A percentile compares a stretch with the other conserved stretches of the same genome.
Conservation (phyloP, 1,139 yeast species). For the Pichia norvegensis region DNA sequence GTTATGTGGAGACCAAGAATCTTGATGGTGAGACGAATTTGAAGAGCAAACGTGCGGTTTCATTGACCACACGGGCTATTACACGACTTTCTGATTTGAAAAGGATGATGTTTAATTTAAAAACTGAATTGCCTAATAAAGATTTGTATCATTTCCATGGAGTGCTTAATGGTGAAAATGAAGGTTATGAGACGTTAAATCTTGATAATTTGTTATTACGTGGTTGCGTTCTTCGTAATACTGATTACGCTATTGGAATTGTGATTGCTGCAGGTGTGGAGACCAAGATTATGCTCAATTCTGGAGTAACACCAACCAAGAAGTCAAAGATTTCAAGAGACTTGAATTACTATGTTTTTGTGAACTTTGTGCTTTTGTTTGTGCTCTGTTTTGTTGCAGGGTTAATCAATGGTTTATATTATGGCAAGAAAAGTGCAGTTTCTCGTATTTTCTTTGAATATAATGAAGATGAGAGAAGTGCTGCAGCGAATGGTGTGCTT, state of each 20-base stretch:
- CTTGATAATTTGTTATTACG: slow-evolving; percentile 43
- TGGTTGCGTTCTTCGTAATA: slow-evolving; percentile 47
- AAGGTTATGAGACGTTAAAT: slow-evolving; percentile 36
- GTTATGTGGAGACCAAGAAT: slow-evolving; percentile 53
- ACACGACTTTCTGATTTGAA: slow-evolving; percentile 40
- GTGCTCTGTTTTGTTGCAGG: slow-evolving; percentile 47
- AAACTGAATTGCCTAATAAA: slow-evolving; percentile 51
- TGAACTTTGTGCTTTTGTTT: slow-evolving; percentile 42
- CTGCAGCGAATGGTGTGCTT: slow-evolving; percentile 45
- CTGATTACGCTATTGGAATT: slow-evolving; percentile 48
- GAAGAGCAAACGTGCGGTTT: slow-evolving; percentile 44
- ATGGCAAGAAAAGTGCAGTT: slow-evolving; percentile 25
- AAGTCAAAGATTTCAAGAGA: slow-evolving; percentile 46
- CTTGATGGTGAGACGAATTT: slow-evolving; percentile 57
- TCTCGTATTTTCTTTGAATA: slow-evolving; percentile 42
- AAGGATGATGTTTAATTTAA: slow-evolving; percentile 35
- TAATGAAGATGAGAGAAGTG: slow-evolving; percentile 44
- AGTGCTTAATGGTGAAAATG: slow-evolving; percentile 25
- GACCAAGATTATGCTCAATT: slow-evolving; percentile 50
- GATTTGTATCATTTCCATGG: slow-evolving; percentile 50
- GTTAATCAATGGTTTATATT: slow-evolving; percentile 44
- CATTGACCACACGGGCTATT: slow-evolving; percentile 34
- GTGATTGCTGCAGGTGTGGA: slow-evolving; percentile 49
- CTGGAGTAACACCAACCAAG: slow-evolving; percentile 52
- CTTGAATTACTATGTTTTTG: slow-evolving; percentile 41